phyloP scores from a whole-genome alignment of 1,284 basidiomycete species.

The Mycena sp. region DNA sequence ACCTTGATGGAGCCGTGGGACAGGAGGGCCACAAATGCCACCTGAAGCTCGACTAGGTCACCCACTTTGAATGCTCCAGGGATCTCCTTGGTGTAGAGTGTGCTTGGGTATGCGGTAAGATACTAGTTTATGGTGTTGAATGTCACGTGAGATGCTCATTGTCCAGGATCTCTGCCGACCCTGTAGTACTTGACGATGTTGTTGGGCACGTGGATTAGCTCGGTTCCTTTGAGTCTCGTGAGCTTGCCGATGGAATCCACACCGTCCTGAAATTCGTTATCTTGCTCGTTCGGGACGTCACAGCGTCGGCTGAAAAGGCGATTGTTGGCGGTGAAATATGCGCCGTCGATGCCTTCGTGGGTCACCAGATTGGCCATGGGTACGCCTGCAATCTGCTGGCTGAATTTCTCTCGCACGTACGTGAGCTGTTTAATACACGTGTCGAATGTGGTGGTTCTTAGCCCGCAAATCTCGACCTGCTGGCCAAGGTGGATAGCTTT shows the following conservation, averaged over 20 bases:
- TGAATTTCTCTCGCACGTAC: neutral
- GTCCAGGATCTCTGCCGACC: neutral
- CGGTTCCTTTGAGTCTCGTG: neutral
- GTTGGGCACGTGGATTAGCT: neutral
- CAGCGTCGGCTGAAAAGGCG: neutral
- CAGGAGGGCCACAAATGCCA: neutral
- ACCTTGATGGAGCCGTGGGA: neutral
- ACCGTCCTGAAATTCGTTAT: neutral
- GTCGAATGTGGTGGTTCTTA: neutral
- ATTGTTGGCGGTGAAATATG: neutral
- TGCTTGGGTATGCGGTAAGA: too few relatives aligned
- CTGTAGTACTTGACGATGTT: conserved; percentile 9
- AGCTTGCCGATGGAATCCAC: neutral
- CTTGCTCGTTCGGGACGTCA: neutral
- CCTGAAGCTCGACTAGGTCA: neutral
- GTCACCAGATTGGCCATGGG: neutral
- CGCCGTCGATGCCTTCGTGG: neutral
- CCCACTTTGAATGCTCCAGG: conserved; percentile 11
- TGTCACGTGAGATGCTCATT: neutral
- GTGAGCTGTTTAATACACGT: neutral
- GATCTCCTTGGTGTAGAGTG: neutral
- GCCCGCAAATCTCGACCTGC: neutral
- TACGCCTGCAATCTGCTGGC: neutral
- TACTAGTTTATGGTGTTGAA: too few relatives aligned
- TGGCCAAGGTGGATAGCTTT: neutral